Evolutionary conservation across 73 alveolate genomes (phyloP).

Genomic region (Stentor roeselii): DNA sequence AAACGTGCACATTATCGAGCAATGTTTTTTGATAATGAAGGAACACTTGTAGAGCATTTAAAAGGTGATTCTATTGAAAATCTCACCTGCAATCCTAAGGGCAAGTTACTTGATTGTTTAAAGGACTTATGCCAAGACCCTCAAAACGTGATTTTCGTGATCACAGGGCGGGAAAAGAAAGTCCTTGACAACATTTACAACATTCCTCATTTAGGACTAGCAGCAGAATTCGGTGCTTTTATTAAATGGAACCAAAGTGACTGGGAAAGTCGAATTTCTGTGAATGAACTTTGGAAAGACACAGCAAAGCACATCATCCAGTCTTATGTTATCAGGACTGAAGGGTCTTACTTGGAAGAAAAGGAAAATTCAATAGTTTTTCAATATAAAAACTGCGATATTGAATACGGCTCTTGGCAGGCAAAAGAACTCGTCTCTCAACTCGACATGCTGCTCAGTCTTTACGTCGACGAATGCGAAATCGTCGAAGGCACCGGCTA

Average conservation of each 20-base stretch:
- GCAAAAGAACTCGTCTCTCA: conserved; percentile 56
- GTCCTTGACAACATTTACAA: conserved; percentile 6
- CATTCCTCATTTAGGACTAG: conserved; percentile 12
- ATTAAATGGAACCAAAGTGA: conserved; percentile 1
- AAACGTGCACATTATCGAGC: conserved; percentile 11
- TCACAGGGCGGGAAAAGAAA: not conserved
- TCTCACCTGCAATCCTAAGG: not conserved
- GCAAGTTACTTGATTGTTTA: not conserved
- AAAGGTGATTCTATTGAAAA: not conserved
- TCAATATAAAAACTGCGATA: conserved; percentile 51
- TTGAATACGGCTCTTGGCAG: conserved; percentile 61
- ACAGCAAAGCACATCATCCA: conserved; percentile 13
- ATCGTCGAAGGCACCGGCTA: conserved; percentile 3
- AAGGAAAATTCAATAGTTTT: conserved; percentile 54
- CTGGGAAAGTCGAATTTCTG: conserved; percentile 3
- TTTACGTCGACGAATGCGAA: conserved; percentile 25
- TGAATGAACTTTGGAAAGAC: conserved; percentile 4
- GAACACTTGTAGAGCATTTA: not conserved
- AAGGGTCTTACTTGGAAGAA: conserved; percentile 67
- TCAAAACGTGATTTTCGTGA: not conserved
- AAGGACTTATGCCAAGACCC: not conserved
- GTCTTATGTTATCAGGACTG: conserved; percentile 39
- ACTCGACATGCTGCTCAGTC: conserved; percentile 19
- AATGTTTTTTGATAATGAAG: conserved; percentile 19
- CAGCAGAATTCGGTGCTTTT: conserved; percentile 27